Evolutionary conservation across 2,329 filamentous ascomycete genomes (phyloP).

Genomic region (Penicillium sp.): DNA sequence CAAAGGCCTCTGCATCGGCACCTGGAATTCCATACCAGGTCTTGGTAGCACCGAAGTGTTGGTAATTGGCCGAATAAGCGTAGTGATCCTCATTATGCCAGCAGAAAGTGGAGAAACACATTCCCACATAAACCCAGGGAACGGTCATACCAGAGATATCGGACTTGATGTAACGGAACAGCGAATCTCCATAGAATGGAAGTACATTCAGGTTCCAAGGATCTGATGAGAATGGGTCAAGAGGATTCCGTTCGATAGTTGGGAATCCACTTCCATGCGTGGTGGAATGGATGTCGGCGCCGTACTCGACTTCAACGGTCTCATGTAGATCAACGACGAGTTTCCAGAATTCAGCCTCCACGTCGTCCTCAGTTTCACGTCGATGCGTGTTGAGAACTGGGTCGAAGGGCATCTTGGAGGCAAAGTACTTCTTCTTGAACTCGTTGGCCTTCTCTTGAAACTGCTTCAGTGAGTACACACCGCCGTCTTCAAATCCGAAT

Average conservation of each 20-base stretch:
- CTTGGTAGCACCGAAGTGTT: slow-evolving; percentile 95
- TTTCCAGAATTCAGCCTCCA: slow-evolving; percentile 94
- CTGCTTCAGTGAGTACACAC: slow-evolving; percentile 84
- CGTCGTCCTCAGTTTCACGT: slow-evolving; percentile 84
- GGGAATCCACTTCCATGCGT: slow-evolving; percentile 96
- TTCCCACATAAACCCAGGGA: slow-evolving; percentile 96
- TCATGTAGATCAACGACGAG: slow-evolving; percentile 89
- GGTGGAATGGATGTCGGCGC: slow-evolving; percentile 94
- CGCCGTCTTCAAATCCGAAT: slow-evolving; percentile 94
- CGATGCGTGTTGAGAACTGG: slow-evolving; percentile 70
- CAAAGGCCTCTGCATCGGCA: slow-evolving; percentile 87
- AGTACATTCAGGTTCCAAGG: slow-evolving; percentile 94
- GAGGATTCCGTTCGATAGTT: slow-evolving; percentile 81
- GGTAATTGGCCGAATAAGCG: slow-evolving; percentile 94
- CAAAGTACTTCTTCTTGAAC: slow-evolving; percentile 91
- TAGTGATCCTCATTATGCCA: slow-evolving; percentile 99
- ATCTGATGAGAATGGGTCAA: slow-evolving; percentile 76
- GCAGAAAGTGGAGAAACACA: slow-evolving; percentile 99
- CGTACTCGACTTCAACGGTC: slow-evolving; percentile 95
- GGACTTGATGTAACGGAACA: slow-evolving; percentile 95
- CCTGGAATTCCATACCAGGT: slow-evolving; percentile 98
- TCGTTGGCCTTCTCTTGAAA: slow-evolving; percentile 93
- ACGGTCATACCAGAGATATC: slow-evolving; percentile 99
- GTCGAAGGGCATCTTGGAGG: slow-evolving; percentile 80
- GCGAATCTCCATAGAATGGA: slow-evolving; percentile 77